Conservation (phyloP, 2,329 filamentous ascomycete genomes). For the Dothidotthia symphoricarpi region DNA sequence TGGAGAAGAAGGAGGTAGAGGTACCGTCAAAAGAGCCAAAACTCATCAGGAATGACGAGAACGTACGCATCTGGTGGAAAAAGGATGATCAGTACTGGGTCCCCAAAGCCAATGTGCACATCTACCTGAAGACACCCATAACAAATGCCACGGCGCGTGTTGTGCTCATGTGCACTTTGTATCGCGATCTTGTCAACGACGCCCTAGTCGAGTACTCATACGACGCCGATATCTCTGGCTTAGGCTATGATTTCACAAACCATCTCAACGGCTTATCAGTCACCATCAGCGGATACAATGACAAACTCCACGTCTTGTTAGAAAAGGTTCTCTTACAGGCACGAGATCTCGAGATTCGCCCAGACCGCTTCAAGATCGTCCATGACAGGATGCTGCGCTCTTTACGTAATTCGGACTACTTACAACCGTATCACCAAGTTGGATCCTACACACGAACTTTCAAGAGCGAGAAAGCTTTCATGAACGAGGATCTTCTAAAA, state of each 20-base stretch:
- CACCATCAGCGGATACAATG: slow-evolving; percentile 86
- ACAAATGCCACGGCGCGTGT: slow-evolving; percentile 77
- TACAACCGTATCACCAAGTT: slow-evolving; percentile 86
- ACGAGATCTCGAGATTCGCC: slow-evolving; percentile 76
- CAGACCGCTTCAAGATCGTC: slow-evolving; percentile 88
- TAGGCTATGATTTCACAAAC: slow-evolving; percentile 76
- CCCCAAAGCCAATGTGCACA: slow-evolving; percentile 83
- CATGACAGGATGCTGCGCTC: slow-evolving; percentile 77
- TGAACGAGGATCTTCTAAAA: slow-evolving; percentile 74
- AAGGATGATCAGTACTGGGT: slow-evolving; percentile 99
- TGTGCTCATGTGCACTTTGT: slow-evolving; percentile 73
- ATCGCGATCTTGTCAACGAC: slow-evolving; percentile 82
- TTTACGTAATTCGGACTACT: slow-evolving; percentile 82
- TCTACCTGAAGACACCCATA: slow-evolving; percentile 76
- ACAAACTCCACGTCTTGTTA: slow-evolving; percentile 86
- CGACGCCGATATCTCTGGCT: slow-evolving; percentile 86
- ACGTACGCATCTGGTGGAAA: slow-evolving; percentile 89
- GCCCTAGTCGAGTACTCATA: slow-evolving; percentile 91
- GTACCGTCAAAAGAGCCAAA: slow-evolving; percentile 72
- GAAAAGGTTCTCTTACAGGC: slow-evolving; percentile 85
- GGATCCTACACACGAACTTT: slow-evolving; percentile 80
- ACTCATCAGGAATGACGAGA: slow-evolving; percentile 79
- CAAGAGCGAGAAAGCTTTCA: slow-evolving; percentile 70
- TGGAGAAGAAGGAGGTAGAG: slow-evolving; percentile 88
- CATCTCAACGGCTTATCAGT: slow-evolving; percentile 73